Evolutionary conservation across 2,329 filamentous ascomycete genomes (phyloP).

Genomic region (Aspergillus jensenii): DNA sequence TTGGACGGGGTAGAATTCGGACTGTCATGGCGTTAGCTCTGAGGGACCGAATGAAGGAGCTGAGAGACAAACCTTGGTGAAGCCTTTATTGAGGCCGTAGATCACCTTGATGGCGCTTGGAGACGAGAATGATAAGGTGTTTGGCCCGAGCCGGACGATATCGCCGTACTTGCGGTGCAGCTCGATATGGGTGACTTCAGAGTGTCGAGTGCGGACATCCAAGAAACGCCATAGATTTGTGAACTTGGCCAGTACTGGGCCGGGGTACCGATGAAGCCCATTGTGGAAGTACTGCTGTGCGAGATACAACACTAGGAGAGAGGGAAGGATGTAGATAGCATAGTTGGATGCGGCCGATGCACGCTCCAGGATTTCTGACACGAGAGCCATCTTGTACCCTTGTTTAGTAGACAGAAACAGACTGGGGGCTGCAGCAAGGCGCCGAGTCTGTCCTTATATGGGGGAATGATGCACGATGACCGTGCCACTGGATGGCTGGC

Average conservation of each 20-base stretch:
- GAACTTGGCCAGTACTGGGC: slow-evolving; percentile 65
- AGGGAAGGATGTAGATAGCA: slow-evolving; percentile 3
- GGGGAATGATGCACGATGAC: background rate
- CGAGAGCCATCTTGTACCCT: slow-evolving; percentile 4
- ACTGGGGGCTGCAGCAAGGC: background rate
- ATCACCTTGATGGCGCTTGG: slow-evolving; percentile 73
- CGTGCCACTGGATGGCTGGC: background rate
- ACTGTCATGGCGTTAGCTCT: slow-evolving; percentile 34
- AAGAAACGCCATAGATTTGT: slow-evolving; percentile 75
- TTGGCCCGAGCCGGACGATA: slow-evolving; percentile 73
- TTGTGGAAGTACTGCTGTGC: slow-evolving; percentile 4
- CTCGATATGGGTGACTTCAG: slow-evolving; percentile 66
- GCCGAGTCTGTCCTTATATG: background rate
- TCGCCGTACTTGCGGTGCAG: slow-evolving; percentile 72
- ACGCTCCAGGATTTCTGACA: background rate
- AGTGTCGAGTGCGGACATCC: slow-evolving; percentile 64
- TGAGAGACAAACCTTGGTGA: slow-evolving; percentile 61
- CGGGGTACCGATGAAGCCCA: slow-evolving; percentile 48
- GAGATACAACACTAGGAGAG: background rate
- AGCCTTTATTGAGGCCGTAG: slow-evolving; percentile 80
- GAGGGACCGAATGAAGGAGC: too few relatives aligned
- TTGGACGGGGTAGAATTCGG: slow-evolving; percentile 78
- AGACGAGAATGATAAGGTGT: slow-evolving; percentile 69
- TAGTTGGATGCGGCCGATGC: background rate
- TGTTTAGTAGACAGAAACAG: background rate